A percentile compares a stretch with the other conserved stretches of the same genome.
Conservation (phyloP, 352 stramenopile genomes). For the Phytophthora sansomeana region DNA sequence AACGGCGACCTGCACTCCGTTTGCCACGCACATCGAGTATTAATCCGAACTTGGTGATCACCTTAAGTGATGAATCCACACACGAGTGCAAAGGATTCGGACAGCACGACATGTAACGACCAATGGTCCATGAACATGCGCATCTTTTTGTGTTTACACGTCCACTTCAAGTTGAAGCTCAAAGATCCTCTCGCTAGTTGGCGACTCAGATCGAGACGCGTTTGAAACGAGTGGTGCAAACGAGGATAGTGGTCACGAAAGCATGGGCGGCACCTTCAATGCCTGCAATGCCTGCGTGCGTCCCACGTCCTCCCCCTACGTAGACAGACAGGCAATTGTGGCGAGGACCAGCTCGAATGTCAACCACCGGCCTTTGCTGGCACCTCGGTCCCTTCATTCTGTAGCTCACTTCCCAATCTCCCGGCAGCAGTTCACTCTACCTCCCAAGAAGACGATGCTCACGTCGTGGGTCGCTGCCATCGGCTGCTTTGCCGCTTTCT, state of each 20-base stretch:
- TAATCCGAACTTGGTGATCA: not conserved
- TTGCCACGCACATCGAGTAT: not conserved
- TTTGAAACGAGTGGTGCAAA: not conserved
- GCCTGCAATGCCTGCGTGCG: slow-evolving; percentile 7
- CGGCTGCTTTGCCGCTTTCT: slow-evolving; percentile 38
- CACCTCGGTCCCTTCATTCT: not conserved
- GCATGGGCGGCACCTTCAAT: slow-evolving; percentile 19
- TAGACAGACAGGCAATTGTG: slow-evolving; percentile 8
- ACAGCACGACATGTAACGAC: not conserved
- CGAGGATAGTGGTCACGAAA: not conserved
- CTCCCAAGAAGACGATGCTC: slow-evolving; percentile 36
- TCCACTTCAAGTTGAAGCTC: slow-evolving; percentile 15
- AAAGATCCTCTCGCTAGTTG: slow-evolving; percentile 1
- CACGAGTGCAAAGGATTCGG: not conserved
- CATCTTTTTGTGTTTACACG: slow-evolving; percentile 5
- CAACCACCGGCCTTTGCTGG: slow-evolving; percentile 8
- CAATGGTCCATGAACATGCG: not conserved
- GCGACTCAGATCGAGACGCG: not conserved
- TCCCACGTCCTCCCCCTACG: slow-evolving; percentile 26
- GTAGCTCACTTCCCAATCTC: slow-evolving; percentile 43
- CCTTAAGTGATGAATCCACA: too few species aligned
- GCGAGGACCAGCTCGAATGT: not conserved
- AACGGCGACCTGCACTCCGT: not conserved
- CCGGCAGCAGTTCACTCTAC: slow-evolving; percentile 11
- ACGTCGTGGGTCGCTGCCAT: slow-evolving; percentile 45